Evolutionary conservation across 257 asterid species (phyloP).

Genomic region (Pogostemon cablin): DNA sequence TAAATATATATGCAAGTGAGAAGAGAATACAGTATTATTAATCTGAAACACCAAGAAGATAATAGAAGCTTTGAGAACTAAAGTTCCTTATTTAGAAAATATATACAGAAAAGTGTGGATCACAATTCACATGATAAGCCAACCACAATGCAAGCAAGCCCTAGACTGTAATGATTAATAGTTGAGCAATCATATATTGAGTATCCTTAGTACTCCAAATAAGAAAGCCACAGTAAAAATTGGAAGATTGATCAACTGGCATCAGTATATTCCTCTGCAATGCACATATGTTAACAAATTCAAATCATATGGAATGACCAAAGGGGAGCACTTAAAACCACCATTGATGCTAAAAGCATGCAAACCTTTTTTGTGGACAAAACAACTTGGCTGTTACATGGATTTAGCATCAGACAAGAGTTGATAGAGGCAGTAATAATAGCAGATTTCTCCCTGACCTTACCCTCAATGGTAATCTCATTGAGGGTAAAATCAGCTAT

Average conservation of each 20-base stretch:
- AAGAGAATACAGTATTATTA: neutral
- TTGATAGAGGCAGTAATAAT: slow-evolving; percentile 52
- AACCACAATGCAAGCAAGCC: slow-evolving; percentile 22
- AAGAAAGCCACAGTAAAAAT: slow-evolving; percentile 15
- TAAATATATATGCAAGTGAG: slow-evolving; percentile 1
- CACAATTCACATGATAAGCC: slow-evolving; percentile 3
- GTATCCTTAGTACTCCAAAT: slow-evolving; percentile 5
- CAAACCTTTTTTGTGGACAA: slow-evolving; percentile 65
- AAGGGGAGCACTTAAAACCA: slow-evolving; percentile 21
- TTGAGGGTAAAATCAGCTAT: slow-evolving; percentile 65
- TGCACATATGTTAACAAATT: neutral
- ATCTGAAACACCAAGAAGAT: slow-evolving; percentile 19
- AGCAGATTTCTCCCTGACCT: slow-evolving; percentile 74
- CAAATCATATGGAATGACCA: slow-evolving; percentile 7
- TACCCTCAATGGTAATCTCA: slow-evolving; percentile 57
- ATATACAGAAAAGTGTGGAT: slow-evolving; percentile 3
- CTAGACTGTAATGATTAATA: slow-evolving; percentile 13
- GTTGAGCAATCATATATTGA: slow-evolving; percentile 20
- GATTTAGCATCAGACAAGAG: slow-evolving; percentile 69
- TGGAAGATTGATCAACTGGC: slow-evolving; percentile 22
- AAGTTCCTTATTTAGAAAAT: slow-evolving; percentile 15
- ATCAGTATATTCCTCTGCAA: slow-evolving; percentile 14
- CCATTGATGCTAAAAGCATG: slow-evolving; percentile 23
- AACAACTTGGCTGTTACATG: slow-evolving; percentile 56
- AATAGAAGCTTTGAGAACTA: slow-evolving; percentile 12